A percentile compares a stretch with the other conserved stretches of the same genome.
Conservation (phyloP, 1,139 yeast species). For the Torulaspora globosa region DNA sequence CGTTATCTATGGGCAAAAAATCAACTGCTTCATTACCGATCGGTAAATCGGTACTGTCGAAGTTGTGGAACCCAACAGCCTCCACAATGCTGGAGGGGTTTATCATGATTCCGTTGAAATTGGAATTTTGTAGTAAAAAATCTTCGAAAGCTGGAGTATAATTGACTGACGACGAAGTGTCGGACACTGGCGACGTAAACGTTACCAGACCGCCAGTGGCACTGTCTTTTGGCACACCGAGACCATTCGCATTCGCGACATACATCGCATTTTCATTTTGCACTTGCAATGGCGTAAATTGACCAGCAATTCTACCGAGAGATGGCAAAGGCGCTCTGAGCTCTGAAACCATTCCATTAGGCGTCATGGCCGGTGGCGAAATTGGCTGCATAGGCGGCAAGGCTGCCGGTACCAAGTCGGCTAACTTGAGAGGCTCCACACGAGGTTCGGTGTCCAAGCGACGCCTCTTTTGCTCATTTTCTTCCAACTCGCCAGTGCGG, state of each 20-base stretch:
- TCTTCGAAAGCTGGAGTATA: constrained; percentile 36
- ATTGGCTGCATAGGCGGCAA: constrained; percentile 19
- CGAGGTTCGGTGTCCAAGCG: constrained; percentile 16
- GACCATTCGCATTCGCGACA: constrained; percentile 2
- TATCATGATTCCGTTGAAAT: constrained; percentile 31
- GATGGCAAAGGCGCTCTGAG: constrained; percentile 18
- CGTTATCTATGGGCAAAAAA: constrained; percentile 30
- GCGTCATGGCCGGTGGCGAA: constrained; percentile 9
- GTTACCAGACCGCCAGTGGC: constrained; percentile 8
- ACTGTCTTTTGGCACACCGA: constrained; percentile 4
- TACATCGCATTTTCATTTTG: constrained; percentile 2
- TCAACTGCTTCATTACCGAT: constrained; percentile 19
- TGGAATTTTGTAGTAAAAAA: constrained; percentile 33
- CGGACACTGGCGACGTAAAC: constrained; percentile 24
- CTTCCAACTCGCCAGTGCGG: constrained; percentile 26
- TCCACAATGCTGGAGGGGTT: constrained; percentile 35
- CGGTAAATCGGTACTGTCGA: constrained; percentile 16
- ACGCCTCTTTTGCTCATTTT: constrained; percentile 22
- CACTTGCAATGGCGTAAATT: constrained; percentile 14
- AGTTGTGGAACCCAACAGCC: constrained; percentile 33
- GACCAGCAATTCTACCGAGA: constrained; percentile 18
- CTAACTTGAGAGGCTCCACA: constrained; percentile 7
- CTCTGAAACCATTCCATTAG: constrained; percentile 8
- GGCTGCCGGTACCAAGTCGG: constrained; percentile 18
- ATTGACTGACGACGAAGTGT: constrained; percentile 22